Evolutionary conservation across 129 eudicot genomes (phyloP).

Genomic region (carrot (Daucus carota)): DNA sequence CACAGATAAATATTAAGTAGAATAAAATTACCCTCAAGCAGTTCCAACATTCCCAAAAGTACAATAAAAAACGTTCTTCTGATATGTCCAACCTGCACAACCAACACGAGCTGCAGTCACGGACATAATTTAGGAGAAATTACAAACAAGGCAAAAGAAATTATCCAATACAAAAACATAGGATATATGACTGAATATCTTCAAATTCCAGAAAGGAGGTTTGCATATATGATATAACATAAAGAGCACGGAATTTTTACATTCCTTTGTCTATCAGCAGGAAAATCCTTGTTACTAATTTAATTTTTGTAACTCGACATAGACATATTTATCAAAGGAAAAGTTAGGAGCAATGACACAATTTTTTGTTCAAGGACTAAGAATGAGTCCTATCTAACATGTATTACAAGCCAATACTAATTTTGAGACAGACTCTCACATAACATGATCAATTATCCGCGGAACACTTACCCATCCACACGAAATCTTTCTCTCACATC

Average conservation of each 20-base stretch:
- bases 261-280: background rate
- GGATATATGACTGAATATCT: background rate
- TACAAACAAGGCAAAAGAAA: background rate
- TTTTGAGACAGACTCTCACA: background rate
- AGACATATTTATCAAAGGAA: background rate
- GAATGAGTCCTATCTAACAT: background rate
- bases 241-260: background rate
- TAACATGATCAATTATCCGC: background rate
- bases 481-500: constrained; percentile 95
- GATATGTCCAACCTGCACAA: constrained; percentile 68
- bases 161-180: background rate
- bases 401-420: background rate
- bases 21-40: constrained; percentile 47
- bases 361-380: background rate
- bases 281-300: background rate
- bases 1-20: background rate
- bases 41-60: constrained; percentile 88
- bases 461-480: constrained; percentile 61
- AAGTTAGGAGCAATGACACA: background rate
- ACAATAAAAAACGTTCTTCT: constrained; percentile 45
- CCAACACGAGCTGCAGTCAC: constrained; percentile 10
- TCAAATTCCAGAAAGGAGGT: background rate
- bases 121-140: background rate
- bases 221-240: background rate
- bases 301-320: background rate